A percentile compares a stretch with the other conserved stretches of the same genome.
phyloP scores from a whole-genome alignment of 805 yeast species.

The Grigorovia transvaalensis region DNA sequence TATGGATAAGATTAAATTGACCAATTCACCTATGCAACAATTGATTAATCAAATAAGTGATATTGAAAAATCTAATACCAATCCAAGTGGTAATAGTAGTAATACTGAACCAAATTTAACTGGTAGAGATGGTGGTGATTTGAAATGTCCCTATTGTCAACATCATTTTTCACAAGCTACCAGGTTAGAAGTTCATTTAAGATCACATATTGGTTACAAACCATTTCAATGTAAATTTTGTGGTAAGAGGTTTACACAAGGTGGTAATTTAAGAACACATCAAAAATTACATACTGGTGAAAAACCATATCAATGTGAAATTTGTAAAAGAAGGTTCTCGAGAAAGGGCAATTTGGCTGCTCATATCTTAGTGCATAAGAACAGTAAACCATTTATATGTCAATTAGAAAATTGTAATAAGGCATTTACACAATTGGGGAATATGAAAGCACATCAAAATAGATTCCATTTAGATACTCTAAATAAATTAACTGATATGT shows the following conservation, averaged over 20 bases:
- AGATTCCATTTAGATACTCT: slow-evolving; percentile 71
- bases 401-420: slow-evolving; percentile 73
- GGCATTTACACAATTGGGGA: slow-evolving; percentile 84
- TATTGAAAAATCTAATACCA: slow-evolving; percentile 60
- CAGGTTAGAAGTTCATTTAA: slow-evolving; percentile 78
- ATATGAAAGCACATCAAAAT: slow-evolving; percentile 89
- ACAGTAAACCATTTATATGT: slow-evolving; percentile 69
- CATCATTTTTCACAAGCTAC: slow-evolving; percentile 83
- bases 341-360: slow-evolving; percentile 89
- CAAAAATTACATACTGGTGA: slow-evolving; percentile 83
- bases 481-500: slow-evolving; percentile 50
- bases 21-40: slow-evolving; percentile 40
- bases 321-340: slow-evolving; percentile 69
- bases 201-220: slow-evolving; percentile 79
- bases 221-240: slow-evolving; percentile 76
- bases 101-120: slow-evolving; percentile 33
- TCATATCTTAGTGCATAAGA: slow-evolving; percentile 72
- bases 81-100: slow-evolving; percentile 11
- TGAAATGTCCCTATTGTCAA: slow-evolving; percentile 63
- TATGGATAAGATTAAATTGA: slow-evolving; percentile 57
- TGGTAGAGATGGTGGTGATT: slow-evolving; percentile 41
- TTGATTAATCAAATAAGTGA: slow-evolving; percentile 62
- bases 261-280: slow-evolving; percentile 83
- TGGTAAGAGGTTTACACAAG: slow-evolving; percentile 76
- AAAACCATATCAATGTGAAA: slow-evolving; percentile 73